These are phyloP conservation scores for Termitomyces sp. DNA, from an alignment of 768 basidiomycete genomes.

Conservation along the genomic window DNA sequence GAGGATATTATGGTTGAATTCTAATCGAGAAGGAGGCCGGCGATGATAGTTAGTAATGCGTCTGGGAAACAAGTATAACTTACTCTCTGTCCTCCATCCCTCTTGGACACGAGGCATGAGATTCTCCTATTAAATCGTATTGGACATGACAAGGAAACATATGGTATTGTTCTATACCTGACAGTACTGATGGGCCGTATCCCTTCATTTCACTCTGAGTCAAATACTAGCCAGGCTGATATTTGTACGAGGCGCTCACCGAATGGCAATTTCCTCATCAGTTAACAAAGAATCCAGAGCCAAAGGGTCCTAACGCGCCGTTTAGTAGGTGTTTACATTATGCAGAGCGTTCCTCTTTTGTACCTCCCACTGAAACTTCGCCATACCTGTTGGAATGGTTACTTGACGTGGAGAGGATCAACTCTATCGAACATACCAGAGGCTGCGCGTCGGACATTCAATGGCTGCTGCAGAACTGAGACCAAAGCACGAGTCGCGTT, in stretches of 20 bases:
- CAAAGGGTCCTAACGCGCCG: conserved; percentile 65
- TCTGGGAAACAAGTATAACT: conserved; percentile 9
- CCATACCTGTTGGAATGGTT: conserved; percentile 22
- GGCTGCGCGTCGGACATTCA: conserved; percentile 18
- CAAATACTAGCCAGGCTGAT: conserved; percentile 3
- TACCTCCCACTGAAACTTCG: conserved; percentile 43
- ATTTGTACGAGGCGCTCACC: conserved; percentile 38
- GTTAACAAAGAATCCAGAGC: conserved; percentile 74
- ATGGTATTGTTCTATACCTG: conserved; percentile 40
- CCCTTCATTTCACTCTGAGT: conserved; percentile 34
- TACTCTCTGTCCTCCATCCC: conserved; percentile 85
- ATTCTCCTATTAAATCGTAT: conserved; percentile 49
- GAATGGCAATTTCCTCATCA: conserved; percentile 85
- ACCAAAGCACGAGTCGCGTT: background rate
- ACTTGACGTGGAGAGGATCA: background rate
- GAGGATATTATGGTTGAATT: conserved; percentile 71
- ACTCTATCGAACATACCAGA: conserved; percentile 15
- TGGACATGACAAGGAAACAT: background rate
- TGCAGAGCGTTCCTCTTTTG: background rate
- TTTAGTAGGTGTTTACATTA: background rate
- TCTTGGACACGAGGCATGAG: conserved; percentile 85
- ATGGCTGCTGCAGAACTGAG: background rate
- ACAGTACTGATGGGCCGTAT: conserved; percentile 75
- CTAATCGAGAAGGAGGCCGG: conserved; percentile 26
- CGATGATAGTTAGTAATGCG: background rate